A percentile compares a stretch with the other conserved stretches of the same genome.
phyloP scores from a whole-genome alignment of 495 filamentous ascomycete species.

The Daldinia caldariorum region DNA sequence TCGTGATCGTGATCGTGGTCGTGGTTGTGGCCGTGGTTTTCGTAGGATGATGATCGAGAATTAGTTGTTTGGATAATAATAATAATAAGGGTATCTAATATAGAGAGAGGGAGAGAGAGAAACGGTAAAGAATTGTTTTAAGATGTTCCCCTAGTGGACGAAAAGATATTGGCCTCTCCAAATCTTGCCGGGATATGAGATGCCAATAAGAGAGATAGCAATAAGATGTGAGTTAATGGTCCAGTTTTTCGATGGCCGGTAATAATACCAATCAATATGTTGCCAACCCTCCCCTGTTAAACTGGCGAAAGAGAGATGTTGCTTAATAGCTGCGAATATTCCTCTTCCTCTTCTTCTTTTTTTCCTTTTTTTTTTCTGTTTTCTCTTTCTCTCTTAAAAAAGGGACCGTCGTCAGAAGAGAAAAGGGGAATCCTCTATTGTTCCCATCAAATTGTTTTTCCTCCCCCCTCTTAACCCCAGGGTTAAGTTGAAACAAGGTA shows the following conservation, averaged over 20 bases:
- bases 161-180: conserved; percentile 20
- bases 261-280: conserved; percentile 27
- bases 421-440: conserved; percentile 29
- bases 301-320: conserved; percentile 31
- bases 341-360: conserved; percentile 6
- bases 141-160: conserved; percentile 23
- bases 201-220: conserved; percentile 26
- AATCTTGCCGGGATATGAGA: conserved; percentile 19
- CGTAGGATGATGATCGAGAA: conserved; percentile 10
- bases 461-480: conserved; percentile 24
- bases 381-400: neutral
- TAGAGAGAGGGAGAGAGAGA: conserved; percentile 5
- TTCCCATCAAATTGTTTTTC: conserved; percentile 38
- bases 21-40: neutral
- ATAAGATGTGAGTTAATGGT: conserved; percentile 41
- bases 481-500: conserved; percentile 37
- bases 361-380: conserved; percentile 5
- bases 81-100: neutral
- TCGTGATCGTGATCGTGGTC: neutral
- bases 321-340: conserved; percentile 23
- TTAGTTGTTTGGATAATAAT: conserved; percentile 9
- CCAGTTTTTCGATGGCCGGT: conserved; percentile 35
- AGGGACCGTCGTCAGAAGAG: conserved; percentile 27
- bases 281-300: conserved; percentile 30
- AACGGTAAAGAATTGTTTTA: conserved; percentile 17